phyloP scores from a whole-genome alignment of 78 protist genomes.

The Dictyostelium purpureum region DNA sequence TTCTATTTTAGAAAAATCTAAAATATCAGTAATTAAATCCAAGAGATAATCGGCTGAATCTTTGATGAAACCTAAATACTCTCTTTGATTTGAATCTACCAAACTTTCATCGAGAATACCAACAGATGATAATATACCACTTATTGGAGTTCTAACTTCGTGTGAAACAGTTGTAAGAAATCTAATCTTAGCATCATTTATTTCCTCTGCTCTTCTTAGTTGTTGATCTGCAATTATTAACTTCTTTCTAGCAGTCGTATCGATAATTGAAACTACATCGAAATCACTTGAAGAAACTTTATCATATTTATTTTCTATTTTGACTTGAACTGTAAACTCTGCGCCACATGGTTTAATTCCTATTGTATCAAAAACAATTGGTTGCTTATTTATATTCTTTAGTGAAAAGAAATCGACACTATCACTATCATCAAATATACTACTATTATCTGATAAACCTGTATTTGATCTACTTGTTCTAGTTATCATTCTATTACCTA shows the following conservation, averaged over 20 bases:
- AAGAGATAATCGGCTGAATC: slow-evolving; percentile 30
- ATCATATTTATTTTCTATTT: background rate
- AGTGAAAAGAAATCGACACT: slow-evolving; percentile 12
- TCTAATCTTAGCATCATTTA: slow-evolving; percentile 58
- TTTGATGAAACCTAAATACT: slow-evolving; percentile 16
- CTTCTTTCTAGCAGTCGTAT: slow-evolving; percentile 45
- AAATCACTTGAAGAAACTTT: slow-evolving; percentile 1
- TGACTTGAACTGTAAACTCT: slow-evolving; percentile 19
- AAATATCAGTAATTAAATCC: slow-evolving; percentile 48
- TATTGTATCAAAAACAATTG: slow-evolving; percentile 38
- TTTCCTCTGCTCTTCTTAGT: slow-evolving; percentile 61
- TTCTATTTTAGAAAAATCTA: slow-evolving; percentile 80
- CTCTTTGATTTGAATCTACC: slow-evolving; percentile 38
- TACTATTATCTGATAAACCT: background rate
- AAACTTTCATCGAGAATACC: slow-evolving; percentile 35
- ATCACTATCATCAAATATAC: slow-evolving; percentile 8
- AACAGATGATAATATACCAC: slow-evolving; percentile 62
- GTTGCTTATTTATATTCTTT: background rate
- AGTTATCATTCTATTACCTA: background rate
- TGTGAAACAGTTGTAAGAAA: slow-evolving; percentile 69
- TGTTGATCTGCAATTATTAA: slow-evolving; percentile 46
- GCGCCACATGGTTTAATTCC: slow-evolving; percentile 60
- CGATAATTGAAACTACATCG: slow-evolving; percentile 53
- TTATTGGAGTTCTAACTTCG: slow-evolving; percentile 72
- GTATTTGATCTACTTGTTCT: background rate